Evolutionary conservation across 192 early-diverging fungal genomes (phyloP).

Genomic region (Mortierella hygrophila): DNA sequence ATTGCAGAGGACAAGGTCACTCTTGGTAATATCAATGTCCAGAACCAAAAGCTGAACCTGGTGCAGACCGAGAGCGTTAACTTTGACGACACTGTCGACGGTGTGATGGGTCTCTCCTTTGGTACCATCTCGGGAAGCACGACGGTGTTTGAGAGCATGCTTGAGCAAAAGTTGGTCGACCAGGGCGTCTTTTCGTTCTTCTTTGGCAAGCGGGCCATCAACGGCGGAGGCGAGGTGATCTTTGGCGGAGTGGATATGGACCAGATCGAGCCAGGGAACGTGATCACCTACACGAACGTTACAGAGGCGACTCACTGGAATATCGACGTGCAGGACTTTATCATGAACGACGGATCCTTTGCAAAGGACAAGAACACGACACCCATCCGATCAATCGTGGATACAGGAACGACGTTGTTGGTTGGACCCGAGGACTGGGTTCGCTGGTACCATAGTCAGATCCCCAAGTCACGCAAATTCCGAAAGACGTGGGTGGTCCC

Average conservation of each 20-base stretch:
- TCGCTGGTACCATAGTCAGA: conserved; percentile 40
- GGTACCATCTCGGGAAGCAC: conserved; percentile 41
- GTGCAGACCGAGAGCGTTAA: conserved; percentile 28
- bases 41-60: conserved; percentile 66
- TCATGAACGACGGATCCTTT: conserved; percentile 4
- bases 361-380: conserved; percentile 1
- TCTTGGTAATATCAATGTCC: conserved; percentile 65
- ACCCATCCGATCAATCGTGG: conserved; percentile 56
- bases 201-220: conserved; percentile 49
- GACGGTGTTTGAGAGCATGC: conserved; percentile 65
- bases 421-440: conserved; percentile 62
- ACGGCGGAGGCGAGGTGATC: conserved; percentile 21
- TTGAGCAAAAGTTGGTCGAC: conserved; percentile 65
- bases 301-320: conserved; percentile 69
- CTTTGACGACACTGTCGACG: conserved; percentile 67
- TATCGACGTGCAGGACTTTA: conserved; percentile 29
- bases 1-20: conserved; percentile 62
- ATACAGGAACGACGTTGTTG: conserved; percentile 74
- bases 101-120: conserved; percentile 73
- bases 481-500: conserved; percentile 45
- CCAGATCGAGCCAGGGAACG: background rate
- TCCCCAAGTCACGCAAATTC: conserved; percentile 22
- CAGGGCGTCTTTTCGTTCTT: conserved; percentile 73
- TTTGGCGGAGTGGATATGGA: conserved; percentile 26
- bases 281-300: conserved; percentile 12